Percentiles rank a stretch among this genome's conserved stretches.
These are phyloP conservation scores for Calonectria multiphialidica DNA, from an alignment of 2,329 filamentous ascomycete species.

Conservation along the genomic window DNA sequence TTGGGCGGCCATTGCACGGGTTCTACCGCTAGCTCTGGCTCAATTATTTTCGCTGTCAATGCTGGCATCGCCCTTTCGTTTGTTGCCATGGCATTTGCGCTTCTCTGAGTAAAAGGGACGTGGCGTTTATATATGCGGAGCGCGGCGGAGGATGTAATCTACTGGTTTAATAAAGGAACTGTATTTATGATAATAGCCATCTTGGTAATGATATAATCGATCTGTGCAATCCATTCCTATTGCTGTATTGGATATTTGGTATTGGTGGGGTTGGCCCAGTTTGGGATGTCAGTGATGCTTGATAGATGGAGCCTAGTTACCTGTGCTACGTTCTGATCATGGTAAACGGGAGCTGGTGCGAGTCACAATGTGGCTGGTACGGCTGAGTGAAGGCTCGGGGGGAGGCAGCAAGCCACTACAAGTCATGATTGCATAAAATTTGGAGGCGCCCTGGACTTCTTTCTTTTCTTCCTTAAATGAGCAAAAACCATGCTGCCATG, in stretches of 20 bases:
- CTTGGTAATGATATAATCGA: too few species aligned
- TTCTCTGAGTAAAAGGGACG: too few species aligned
- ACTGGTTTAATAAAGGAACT: too few species aligned
- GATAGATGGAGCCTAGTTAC: not conserved
- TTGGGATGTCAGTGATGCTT: not conserved
- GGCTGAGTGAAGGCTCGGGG: too few species aligned
- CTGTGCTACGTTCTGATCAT: not conserved
- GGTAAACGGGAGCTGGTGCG: too few species aligned
- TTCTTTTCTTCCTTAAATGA: not conserved
- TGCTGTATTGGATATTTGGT: too few species aligned
- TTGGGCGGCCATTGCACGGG: not conserved
- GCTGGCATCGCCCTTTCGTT: not conserved
- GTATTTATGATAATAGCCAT: too few species aligned
- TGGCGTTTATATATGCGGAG: too few species aligned
- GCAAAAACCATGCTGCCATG: not conserved
- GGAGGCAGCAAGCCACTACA: not conserved
- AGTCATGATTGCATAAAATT: not conserved
- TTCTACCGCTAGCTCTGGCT: not conserved
- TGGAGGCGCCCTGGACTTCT: not conserved
- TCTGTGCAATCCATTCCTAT: too few species aligned
- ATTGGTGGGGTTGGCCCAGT: too few species aligned
- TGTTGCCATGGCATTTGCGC: not conserved
- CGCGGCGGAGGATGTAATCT: too few species aligned
- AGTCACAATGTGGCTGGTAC: too few species aligned
- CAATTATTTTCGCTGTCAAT: not conserved